A percentile compares a stretch with the other conserved stretches of the same genome.
phyloP scores from a whole-genome alignment of 2,329 filamentous ascomycete genomes.

The Cercospora sp. region DNA sequence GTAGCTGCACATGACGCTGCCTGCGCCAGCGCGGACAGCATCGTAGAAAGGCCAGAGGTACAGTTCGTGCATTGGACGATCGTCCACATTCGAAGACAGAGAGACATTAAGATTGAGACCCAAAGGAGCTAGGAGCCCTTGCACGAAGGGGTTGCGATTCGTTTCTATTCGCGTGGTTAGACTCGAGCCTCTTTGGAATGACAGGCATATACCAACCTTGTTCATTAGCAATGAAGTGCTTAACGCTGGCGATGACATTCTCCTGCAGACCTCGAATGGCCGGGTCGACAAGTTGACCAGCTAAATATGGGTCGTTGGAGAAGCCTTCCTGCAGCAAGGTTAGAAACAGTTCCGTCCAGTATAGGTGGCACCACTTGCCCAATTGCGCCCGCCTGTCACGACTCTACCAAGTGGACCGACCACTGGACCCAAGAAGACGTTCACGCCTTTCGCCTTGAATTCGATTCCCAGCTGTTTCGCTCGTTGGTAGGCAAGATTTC shows the following conservation, averaged over 20 bases:
- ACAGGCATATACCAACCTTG: slow-evolving; percentile 19
- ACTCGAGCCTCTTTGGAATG: too few relatives aligned
- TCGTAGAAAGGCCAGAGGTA: slow-evolving; percentile 73
- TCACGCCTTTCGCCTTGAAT: slow-evolving; percentile 36
- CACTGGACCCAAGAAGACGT: slow-evolving; percentile 36
- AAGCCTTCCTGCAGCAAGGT: slow-evolving; percentile 50
- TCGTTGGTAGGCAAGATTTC: slow-evolving; percentile 35
- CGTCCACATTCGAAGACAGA: slow-evolving; percentile 48
- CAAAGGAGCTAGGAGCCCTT: slow-evolving; percentile 23
- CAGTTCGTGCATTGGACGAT: slow-evolving; percentile 34
- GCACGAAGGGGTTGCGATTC: slow-evolving; percentile 29
- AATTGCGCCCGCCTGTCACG: slow-evolving; percentile 37
- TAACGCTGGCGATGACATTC: slow-evolving; percentile 43
- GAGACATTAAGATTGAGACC: slow-evolving; percentile 31
- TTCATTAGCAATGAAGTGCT: slow-evolving; percentile 32
- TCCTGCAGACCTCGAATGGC: slow-evolving; percentile 34
- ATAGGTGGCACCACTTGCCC: slow-evolving; percentile 26
- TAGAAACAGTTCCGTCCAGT: slow-evolving; percentile 9
- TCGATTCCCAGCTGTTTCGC: slow-evolving; percentile 38
- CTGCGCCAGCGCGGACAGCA: slow-evolving; percentile 69
- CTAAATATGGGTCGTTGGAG: slow-evolving; percentile 57
- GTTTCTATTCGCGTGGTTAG: slow-evolving; percentile 25
- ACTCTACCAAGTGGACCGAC: slow-evolving; percentile 36
- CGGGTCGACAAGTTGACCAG: slow-evolving; percentile 29
- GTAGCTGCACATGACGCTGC: slow-evolving; percentile 80